A percentile compares a stretch with the other conserved stretches of the same genome.
Conservation (phyloP, 2,329 filamentous ascomycete species). For the Boeremia exigua region DNA sequence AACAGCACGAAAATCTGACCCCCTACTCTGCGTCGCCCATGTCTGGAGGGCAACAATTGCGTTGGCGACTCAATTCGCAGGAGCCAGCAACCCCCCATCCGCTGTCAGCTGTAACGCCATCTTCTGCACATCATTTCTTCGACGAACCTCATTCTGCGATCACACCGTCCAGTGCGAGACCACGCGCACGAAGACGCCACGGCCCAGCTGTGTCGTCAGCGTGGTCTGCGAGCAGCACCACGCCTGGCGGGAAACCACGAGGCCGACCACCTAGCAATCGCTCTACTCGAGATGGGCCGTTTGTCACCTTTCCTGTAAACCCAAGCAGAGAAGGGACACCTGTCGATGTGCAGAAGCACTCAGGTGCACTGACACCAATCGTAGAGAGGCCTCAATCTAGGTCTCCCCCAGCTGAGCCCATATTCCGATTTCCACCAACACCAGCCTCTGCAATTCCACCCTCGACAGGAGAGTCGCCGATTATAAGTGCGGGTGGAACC, state of each 20-base stretch:
- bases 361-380: constrained; percentile 52
- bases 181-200: constrained; percentile 67
- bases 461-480: constrained; percentile 14
- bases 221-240: constrained; percentile 73
- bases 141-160: constrained; percentile 75
- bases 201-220: constrained; percentile 90
- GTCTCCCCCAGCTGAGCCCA: constrained; percentile 44
- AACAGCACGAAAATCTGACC: constrained; percentile 41
- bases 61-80: constrained; percentile 61
- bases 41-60: constrained; percentile 49
- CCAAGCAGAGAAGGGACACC: constrained; percentile 58
- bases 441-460: constrained; percentile 45
- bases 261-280: constrained; percentile 80
- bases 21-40: constrained; percentile 53
- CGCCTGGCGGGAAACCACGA: constrained; percentile 72
- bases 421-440: constrained; percentile 49
- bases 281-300: constrained; percentile 69
- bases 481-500: constrained; percentile 17
- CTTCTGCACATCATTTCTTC: constrained; percentile 56
- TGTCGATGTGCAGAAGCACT: constrained; percentile 53
- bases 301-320: constrained; percentile 72
- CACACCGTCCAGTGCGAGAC: constrained; percentile 63
- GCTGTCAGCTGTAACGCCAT: constrained; percentile 77
- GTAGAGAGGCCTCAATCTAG: constrained; percentile 52
- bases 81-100: constrained; percentile 74